phyloP scores from a whole-genome alignment of 345 rosid species.

The Theobroma cacao region DNA sequence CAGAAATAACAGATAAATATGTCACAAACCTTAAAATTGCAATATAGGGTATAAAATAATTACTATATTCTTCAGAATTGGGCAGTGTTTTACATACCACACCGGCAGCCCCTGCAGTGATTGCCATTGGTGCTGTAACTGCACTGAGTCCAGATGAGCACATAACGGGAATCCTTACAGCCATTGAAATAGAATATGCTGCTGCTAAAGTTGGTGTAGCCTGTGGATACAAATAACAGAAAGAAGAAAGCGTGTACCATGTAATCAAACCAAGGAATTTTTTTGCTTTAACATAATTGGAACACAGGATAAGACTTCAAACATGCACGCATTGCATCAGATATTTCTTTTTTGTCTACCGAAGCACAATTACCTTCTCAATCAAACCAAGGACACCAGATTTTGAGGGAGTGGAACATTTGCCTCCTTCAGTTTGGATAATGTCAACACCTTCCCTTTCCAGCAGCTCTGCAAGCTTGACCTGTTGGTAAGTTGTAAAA shows the following conservation, averaged over 20 bases:
- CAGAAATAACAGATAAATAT: background rate
- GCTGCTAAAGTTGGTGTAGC: constrained; percentile 64
- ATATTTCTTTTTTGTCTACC: background rate
- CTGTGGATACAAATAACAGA: constrained; percentile 13
- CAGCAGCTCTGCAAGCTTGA: constrained; percentile 59
- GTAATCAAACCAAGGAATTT: background rate
- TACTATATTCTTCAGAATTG: background rate
- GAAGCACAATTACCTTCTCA: constrained; percentile 44
- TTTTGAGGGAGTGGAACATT: constrained; percentile 52
- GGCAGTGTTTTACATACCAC: constrained; percentile 46
- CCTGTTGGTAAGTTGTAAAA: constrained; percentile 26
- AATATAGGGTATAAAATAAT: background rate
- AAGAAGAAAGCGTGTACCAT: background rate
- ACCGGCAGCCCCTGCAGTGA: constrained; percentile 59
- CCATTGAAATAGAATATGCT: constrained; percentile 57
- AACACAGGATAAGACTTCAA: background rate
- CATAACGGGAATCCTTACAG: constrained; percentile 56
- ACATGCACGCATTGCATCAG: background rate
- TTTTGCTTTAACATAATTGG: background rate
- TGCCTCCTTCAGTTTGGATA: constrained; percentile 71
- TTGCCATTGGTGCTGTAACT: constrained; percentile 72
- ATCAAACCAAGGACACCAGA: constrained; percentile 61
- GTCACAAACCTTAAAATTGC: background rate
- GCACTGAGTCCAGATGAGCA: constrained; percentile 65
- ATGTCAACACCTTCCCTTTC: constrained; percentile 61